phyloP scores from a whole-genome alignment of 371 early-diverging fungal genomes.

The Massospora cicadina region DNA sequence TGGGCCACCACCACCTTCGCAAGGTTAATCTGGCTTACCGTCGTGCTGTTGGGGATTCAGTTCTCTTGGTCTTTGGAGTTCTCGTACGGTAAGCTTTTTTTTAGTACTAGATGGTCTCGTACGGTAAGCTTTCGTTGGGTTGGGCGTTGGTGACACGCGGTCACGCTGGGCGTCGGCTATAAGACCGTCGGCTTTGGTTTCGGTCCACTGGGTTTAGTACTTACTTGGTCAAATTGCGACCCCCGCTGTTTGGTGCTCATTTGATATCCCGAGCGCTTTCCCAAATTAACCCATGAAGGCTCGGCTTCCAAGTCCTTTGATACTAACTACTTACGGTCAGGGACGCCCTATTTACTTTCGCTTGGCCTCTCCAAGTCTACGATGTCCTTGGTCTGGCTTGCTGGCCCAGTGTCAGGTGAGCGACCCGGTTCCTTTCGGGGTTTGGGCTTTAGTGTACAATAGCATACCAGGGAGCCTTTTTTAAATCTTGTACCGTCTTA shows the following conservation, averaged over 20 bases:
- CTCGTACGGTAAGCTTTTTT: constrained; percentile 13
- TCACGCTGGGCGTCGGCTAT: not conserved
- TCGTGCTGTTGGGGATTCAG: constrained; percentile 6
- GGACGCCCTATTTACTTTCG: constrained; percentile 75
- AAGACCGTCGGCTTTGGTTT: not conserved
- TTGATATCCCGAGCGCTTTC: too few species aligned
- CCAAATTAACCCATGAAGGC: not conserved
- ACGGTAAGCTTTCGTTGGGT: not conserved
- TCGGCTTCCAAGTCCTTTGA: not conserved
- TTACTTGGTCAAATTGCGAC: too few species aligned
- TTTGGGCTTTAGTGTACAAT: not conserved
- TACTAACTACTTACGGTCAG: constrained; percentile 16
- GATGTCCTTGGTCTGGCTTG: constrained; percentile 88
- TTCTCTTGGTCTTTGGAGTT: constrained; percentile 9
- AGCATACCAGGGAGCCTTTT: too few species aligned
- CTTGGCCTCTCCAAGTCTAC: constrained; percentile 68
- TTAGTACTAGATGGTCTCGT: not conserved
- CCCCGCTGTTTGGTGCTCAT: too few species aligned
- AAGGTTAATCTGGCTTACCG: not conserved
- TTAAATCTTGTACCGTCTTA: too few species aligned
- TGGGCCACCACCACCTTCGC: not conserved
- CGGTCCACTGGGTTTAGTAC: not conserved
- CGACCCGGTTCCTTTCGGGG: not conserved
- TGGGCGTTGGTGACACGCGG: not conserved
- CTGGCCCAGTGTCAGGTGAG: constrained; percentile 84